Percentiles rank a stretch among this genome's conserved stretches.
Conservation (phyloP, 352 stramenopile genomes). For the Pythium scleroteichum region DNA sequence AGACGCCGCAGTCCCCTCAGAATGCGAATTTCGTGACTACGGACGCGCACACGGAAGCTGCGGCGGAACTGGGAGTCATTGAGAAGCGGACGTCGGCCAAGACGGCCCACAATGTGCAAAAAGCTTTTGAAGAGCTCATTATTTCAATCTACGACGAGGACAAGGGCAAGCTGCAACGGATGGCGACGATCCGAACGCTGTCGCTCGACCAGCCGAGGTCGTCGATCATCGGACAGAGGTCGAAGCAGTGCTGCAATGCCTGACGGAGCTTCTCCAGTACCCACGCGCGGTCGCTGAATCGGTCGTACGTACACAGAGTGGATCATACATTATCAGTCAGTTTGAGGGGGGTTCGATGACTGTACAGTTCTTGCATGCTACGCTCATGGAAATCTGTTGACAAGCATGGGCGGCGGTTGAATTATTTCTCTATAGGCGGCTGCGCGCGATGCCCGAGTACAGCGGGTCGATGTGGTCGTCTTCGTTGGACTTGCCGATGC, state of each 20-base stretch:
- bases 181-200: conserved; percentile 39
- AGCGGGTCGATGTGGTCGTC: conserved; percentile 60
- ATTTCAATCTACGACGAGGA: conserved; percentile 70
- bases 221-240: not conserved
- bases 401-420: too few relatives aligned
- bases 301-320: too few relatives aligned
- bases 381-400: not conserved
- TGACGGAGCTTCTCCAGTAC: conserved; percentile 8
- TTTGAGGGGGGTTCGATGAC: too few relatives aligned
- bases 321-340: too few relatives aligned
- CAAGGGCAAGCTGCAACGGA: conserved; percentile 43
- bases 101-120: conserved; percentile 61
- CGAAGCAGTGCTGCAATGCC: conserved; percentile 44
- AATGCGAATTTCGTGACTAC: conserved; percentile 30
- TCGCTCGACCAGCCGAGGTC: conserved; percentile 34
- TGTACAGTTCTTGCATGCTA: not conserved
- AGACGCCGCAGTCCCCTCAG: conserved; percentile 7
- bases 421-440: conserved; percentile 20
- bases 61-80: conserved; percentile 43
- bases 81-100: conserved; percentile 68
- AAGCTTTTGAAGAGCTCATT: conserved; percentile 72
- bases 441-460: conserved; percentile 57
- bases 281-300: conserved; percentile 3
- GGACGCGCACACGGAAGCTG: conserved; percentile 45
- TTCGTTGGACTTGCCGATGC: conserved; percentile 48